A percentile compares a stretch with the other conserved stretches of the same genome.
These are phyloP conservation scores for Lentinula novae-zelandiae DNA, from an alignment of 1,284 basidiomycete genomes.

Conservation along the genomic window DNA sequence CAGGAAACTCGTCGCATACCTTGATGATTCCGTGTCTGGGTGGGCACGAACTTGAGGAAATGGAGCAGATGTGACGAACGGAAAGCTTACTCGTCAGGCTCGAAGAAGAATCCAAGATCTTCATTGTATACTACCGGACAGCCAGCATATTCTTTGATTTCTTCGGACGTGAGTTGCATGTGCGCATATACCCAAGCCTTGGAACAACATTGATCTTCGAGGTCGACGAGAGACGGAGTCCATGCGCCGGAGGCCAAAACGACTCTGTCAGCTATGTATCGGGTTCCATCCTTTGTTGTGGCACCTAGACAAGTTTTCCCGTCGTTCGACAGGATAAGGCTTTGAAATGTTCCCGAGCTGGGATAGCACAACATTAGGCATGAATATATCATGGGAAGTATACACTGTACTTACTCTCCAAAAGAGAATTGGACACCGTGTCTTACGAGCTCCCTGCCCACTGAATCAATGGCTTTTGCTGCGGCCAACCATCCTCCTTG, in stretches of 20 bases:
- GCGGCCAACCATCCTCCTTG: slow-evolving; percentile 12
- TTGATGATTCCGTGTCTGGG: slow-evolving; percentile 10
- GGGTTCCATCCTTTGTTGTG: slow-evolving; percentile 13
- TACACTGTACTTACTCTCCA: slow-evolving; percentile 9
- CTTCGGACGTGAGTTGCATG: slow-evolving; percentile 12
- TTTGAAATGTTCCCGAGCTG: slow-evolving; percentile 12
- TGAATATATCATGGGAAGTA: background rate
- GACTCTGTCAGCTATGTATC: slow-evolving; percentile 13
- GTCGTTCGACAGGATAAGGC: slow-evolving; percentile 11
- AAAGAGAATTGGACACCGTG: slow-evolving; percentile 14
- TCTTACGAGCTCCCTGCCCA: slow-evolving; percentile 2
- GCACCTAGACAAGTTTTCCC: slow-evolving; percentile 13
- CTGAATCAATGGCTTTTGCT: slow-evolving; percentile 11
- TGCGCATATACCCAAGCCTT: slow-evolving; percentile 15
- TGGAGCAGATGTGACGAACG: background rate
- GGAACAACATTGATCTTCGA: slow-evolving; percentile 14
- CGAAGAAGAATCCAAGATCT: slow-evolving; percentile 15
- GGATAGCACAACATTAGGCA: background rate
- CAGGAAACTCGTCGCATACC: slow-evolving; percentile 16
- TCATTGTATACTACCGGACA: slow-evolving; percentile 15
- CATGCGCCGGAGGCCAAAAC: slow-evolving; percentile 16
- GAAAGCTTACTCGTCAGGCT: slow-evolving; percentile 10
- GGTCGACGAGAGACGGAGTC: slow-evolving; percentile 14
- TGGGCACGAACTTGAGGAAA: background rate
- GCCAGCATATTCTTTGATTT: slow-evolving; percentile 4